Percentiles rank a stretch among this genome's conserved stretches.
phyloP scores from a whole-genome alignment of 2,329 filamentous ascomycete species.

The Ceratocystis lukuohia region DNA sequence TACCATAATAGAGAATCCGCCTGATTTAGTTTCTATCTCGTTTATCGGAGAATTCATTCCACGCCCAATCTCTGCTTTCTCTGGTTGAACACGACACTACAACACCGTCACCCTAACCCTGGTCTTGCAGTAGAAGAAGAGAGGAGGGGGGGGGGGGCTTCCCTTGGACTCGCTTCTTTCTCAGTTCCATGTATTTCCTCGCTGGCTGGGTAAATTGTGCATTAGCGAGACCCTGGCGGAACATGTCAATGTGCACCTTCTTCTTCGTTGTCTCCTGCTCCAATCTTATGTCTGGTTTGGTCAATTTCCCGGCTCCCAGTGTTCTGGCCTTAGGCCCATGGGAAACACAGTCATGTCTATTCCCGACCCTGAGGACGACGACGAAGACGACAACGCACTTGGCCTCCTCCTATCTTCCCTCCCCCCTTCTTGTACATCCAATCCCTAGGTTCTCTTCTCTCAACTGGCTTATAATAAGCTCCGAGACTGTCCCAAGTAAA shows the following conservation, averaged over 20 bases:
- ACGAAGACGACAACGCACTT: no score
- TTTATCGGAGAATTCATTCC: neutral
- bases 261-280: neutral
- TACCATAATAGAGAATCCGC: no score
- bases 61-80: neutral
- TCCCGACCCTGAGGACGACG: neutral
- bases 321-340: neutral
- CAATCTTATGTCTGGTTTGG: neutral
- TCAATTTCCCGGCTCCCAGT: neutral
- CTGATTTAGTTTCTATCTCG: neutral
- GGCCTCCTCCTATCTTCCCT: neutral
- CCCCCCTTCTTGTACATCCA: neutral
- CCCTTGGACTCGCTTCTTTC: neutral
- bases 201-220: neutral
- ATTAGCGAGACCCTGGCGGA: neutral
- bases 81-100: no score
- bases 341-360: neutral
- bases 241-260: neutral
- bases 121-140: no score
- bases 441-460: neutral
- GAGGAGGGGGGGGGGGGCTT: neutral
- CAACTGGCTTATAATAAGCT: neutral
- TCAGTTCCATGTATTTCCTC: neutral
- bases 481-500: neutral
- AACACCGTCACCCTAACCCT: neutral